Percentiles rank a stretch among this genome's conserved stretches.
Evolutionary conservation across 345 rosid species (phyloP).

Genomic region (Populus tremula): DNA sequence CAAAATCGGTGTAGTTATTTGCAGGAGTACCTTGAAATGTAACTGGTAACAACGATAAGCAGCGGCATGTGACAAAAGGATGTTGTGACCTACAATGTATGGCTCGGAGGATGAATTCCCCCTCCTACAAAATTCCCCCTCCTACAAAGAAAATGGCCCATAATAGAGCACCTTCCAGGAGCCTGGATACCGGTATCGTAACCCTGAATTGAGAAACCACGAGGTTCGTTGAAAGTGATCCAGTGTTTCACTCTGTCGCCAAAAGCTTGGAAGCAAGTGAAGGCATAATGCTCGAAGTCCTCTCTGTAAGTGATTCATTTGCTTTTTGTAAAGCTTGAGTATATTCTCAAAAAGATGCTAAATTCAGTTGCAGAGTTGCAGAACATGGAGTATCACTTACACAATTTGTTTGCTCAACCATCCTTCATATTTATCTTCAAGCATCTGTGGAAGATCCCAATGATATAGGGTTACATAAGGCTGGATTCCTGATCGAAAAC

Average conservation of each 20-base stretch:
- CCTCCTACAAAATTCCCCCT: constrained; percentile 65
- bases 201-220: constrained; percentile 73
- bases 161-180: constrained; percentile 89
- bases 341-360: background rate
- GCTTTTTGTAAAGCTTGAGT: constrained; percentile 2
- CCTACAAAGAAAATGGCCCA: constrained; percentile 66
- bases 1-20: too few species aligned
- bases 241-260: constrained; percentile 89
- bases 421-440: constrained; percentile 82
- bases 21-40: constrained; percentile 55
- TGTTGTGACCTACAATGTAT: constrained; percentile 78
- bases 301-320: constrained; percentile 36
- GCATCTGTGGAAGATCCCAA: constrained; percentile 96
- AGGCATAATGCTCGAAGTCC: constrained; percentile 71
- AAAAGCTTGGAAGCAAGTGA: constrained; percentile 74
- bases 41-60: constrained; percentile 59
- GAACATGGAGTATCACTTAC: constrained; percentile 34
- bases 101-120: constrained; percentile 83
- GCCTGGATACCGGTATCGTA: constrained; percentile 92
- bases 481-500: constrained; percentile 60
- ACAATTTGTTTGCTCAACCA: constrained; percentile 67
- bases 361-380: background rate
- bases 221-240: constrained; percentile 96
- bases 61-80: constrained; percentile 79
- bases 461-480: constrained; percentile 92